A percentile compares a stretch with the other conserved stretches of the same genome.
phyloP scores from a whole-genome alignment of 202 grass and related monocot species.

The Digitaria exilis region DNA sequence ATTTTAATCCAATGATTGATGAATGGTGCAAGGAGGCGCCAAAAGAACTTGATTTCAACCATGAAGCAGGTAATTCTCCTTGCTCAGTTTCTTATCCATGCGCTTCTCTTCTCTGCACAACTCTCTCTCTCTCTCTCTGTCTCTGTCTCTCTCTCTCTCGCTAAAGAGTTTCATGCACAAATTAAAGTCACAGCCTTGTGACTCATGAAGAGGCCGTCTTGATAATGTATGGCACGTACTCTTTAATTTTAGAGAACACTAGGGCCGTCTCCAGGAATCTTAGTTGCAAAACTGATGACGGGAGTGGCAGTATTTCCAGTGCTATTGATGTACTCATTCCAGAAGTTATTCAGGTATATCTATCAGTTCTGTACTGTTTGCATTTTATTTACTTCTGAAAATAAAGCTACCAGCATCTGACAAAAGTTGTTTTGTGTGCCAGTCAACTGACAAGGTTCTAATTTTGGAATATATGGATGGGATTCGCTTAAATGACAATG shows the following conservation, averaged over 20 bases:
- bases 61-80: conserved; percentile 81
- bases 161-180: background rate
- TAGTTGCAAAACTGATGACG: conserved; percentile 43
- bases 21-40: conserved; percentile 98
- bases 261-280: conserved; percentile 79
- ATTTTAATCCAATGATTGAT: conserved; percentile 98
- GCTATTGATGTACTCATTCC: conserved; percentile 81
- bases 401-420: conserved; percentile 32
- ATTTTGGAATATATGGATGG: conserved; percentile 98
- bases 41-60: conserved; percentile 98
- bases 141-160: conserved; percentile 22
- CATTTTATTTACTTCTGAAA: conserved; percentile 26
- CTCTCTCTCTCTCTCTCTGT: conserved; percentile 3
- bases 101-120: background rate
- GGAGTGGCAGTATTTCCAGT: conserved; percentile 44
- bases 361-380: conserved; percentile 29
- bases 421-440: conserved; percentile 30
- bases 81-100: conserved; percentile 8
- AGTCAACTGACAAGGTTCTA: conserved; percentile 92
- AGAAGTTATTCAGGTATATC: conserved; percentile 89
- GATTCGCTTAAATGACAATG: conserved; percentile 87
- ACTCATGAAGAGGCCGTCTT: conserved; percentile 1
- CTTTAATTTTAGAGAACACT: conserved; percentile 79
- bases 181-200: conserved; percentile 11
- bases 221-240: conserved; percentile 17